phyloP scores from a whole-genome alignment of 192 early-diverging fungal species.

The Backusella circina region DNA sequence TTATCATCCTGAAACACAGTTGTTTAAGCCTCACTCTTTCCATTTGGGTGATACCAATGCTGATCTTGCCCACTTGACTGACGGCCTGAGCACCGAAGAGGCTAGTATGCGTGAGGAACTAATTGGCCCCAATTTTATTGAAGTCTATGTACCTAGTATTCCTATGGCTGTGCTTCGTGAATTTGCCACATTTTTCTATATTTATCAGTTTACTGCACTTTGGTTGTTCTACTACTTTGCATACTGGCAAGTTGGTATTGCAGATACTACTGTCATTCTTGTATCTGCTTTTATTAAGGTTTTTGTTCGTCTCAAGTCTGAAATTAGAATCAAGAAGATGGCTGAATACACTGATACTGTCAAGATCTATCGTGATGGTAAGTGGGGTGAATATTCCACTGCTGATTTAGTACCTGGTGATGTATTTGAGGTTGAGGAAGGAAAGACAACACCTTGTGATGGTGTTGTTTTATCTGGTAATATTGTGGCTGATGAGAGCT shows the following conservation, averaged over 20 bases:
- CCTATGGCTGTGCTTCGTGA: constrained; percentile 53
- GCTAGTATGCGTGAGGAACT: constrained; percentile 55
- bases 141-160: constrained; percentile 58
- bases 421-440: constrained; percentile 53
- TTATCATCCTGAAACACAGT: constrained; percentile 44
- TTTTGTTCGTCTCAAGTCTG: constrained; percentile 45
- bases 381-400: constrained; percentile 49
- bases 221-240: constrained; percentile 52
- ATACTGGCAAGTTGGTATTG: constrained; percentile 55
- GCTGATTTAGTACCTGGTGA: constrained; percentile 69
- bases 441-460: constrained; percentile 49
- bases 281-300: constrained; percentile 51
- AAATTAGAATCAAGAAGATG: constrained; percentile 55
- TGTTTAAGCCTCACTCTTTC: constrained; percentile 58
- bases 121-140: constrained; percentile 67
- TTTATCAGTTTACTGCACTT: constrained; percentile 52
- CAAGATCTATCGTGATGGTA: constrained; percentile 51
- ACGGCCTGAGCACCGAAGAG: constrained; percentile 54
- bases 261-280: constrained; percentile 50
- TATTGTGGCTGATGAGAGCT: constrained; percentile 64
- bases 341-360: constrained; percentile 48
- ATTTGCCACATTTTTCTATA: constrained; percentile 52
- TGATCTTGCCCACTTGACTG: constrained; percentile 27
- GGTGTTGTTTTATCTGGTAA: constrained; percentile 48
- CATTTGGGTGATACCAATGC: constrained; percentile 50